Percentiles rank a stretch among this genome's conserved stretches.
phyloP scores from a whole-genome alignment of 306 rosid species.

The Betula pendula region DNA sequence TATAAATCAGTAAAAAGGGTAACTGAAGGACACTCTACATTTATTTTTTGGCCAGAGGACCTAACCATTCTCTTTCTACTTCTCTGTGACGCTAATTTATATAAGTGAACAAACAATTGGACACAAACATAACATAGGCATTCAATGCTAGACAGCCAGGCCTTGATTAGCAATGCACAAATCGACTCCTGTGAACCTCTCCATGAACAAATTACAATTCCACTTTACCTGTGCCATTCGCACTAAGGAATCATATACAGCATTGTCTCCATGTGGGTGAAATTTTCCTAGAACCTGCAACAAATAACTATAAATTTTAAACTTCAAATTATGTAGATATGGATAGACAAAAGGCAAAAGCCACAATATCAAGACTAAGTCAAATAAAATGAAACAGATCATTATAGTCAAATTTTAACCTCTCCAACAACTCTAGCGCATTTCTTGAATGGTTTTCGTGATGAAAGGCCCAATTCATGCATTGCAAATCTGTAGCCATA shows the following conservation, averaged over 20 bases:
- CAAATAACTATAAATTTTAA: background rate
- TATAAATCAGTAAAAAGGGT: background rate
- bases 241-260: constrained; percentile 94
- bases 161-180: background rate
- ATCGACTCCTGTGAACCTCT: background rate
- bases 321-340: background rate
- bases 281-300: constrained; percentile 89
- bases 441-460: constrained; percentile 89
- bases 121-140: background rate
- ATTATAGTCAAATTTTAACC: constrained; percentile 45
- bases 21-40: background rate
- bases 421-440: constrained; percentile 99
- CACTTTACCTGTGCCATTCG: constrained; percentile 94
- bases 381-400: background rate
- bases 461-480: constrained; percentile 92
- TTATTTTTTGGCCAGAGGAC: background rate
- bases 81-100: background rate
- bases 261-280: constrained; percentile 95
- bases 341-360: constrained; percentile 2
- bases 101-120: background rate
- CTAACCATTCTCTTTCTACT: background rate
- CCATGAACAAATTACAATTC: constrained; percentile 1
- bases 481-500: constrained; percentile 76
- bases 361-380: background rate
- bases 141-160: background rate